These are phyloP conservation scores for Colletotrichum karsti DNA, from an alignment of 2,329 filamentous ascomycete species.

Conservation along the genomic window DNA sequence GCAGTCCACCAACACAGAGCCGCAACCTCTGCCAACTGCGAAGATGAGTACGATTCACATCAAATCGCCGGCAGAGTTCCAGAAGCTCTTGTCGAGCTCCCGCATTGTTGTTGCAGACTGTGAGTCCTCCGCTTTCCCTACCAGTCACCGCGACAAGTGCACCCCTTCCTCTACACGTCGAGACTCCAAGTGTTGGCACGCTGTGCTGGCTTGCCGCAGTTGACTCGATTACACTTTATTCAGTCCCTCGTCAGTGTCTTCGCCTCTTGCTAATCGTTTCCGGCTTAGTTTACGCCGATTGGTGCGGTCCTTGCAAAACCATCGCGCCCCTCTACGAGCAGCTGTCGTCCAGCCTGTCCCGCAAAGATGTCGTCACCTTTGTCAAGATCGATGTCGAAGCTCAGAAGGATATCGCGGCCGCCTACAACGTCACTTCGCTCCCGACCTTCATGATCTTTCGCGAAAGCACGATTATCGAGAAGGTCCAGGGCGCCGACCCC, in stretches of 20 bases:
- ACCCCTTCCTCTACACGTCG: slow-evolving; percentile 37
- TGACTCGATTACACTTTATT: neutral
- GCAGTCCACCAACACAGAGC: slow-evolving; percentile 1
- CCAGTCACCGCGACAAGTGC: slow-evolving; percentile 14
- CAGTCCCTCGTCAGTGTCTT: neutral
- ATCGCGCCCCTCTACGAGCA: slow-evolving; percentile 86
- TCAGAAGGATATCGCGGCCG: slow-evolving; percentile 76
- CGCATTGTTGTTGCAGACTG: slow-evolving; percentile 89
- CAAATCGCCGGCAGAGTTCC: slow-evolving; percentile 69
- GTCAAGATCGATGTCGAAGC: slow-evolving; percentile 86
- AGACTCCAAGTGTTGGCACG: neutral
- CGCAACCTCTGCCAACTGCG: slow-evolving; percentile 30
- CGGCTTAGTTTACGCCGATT: slow-evolving; percentile 82
- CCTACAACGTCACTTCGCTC: slow-evolving; percentile 79
- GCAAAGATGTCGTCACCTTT: slow-evolving; percentile 79
- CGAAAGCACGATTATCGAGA: slow-evolving; percentile 72
- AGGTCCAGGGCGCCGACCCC: slow-evolving; percentile 78
- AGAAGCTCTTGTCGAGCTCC: slow-evolving; percentile 72
- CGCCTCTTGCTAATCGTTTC: slow-evolving; percentile 36
- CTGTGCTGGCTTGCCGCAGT: neutral
- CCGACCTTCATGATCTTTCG: slow-evolving; percentile 95
- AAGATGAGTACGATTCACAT: slow-evolving; percentile 39
- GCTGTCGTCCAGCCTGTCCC: slow-evolving; percentile 75
- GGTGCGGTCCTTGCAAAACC: slow-evolving; percentile 84
- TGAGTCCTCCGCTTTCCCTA: slow-evolving; percentile 57